These are phyloP conservation scores for Saccharata proteae DNA, from an alignment of 2,329 filamentous ascomycete genomes.

Conservation along the genomic window DNA sequence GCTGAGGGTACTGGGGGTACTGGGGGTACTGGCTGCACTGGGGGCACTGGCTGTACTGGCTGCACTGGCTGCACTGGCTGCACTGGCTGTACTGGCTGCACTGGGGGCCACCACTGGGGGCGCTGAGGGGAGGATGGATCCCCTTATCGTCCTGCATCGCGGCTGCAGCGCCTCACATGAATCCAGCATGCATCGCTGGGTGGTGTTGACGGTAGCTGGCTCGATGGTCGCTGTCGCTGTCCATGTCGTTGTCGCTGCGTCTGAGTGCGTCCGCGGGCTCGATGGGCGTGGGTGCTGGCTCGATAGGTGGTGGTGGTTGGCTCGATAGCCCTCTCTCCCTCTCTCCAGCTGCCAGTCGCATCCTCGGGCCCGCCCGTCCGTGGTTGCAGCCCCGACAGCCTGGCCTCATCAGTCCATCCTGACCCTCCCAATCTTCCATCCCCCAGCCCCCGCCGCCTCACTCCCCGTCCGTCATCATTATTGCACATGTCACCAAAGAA, in stretches of 20 bases:
- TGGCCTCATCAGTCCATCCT: background rate
- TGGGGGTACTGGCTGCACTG: no score
- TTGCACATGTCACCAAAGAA: constrained; percentile 1
- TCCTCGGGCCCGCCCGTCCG: constrained; percentile 8
- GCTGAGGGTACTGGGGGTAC: no score
- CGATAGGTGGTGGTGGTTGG: no score
- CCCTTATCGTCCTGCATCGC: constrained; percentile 7
- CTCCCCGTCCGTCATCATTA: background rate
- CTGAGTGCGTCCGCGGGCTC: no score
- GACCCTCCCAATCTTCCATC: background rate
- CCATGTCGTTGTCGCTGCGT: no score
- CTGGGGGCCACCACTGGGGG: no score
- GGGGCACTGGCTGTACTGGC: no score
- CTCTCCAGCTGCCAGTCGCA: constrained; percentile 8
- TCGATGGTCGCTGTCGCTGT: no score
- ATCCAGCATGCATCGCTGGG: constrained; percentile 1
- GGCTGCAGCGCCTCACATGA: background rate
- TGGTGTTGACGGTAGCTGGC: constrained; percentile 3
- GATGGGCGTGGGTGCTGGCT: no score
- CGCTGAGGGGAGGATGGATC: constrained; percentile 5
- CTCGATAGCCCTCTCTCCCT: no score
- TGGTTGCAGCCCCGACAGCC: background rate
- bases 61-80: no score
- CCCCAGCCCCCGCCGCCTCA: background rate
- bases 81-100: no score